Evolutionary conservation across 2,329 filamentous ascomycete genomes (phyloP).

Genomic region (Bipolaris gigantea): DNA sequence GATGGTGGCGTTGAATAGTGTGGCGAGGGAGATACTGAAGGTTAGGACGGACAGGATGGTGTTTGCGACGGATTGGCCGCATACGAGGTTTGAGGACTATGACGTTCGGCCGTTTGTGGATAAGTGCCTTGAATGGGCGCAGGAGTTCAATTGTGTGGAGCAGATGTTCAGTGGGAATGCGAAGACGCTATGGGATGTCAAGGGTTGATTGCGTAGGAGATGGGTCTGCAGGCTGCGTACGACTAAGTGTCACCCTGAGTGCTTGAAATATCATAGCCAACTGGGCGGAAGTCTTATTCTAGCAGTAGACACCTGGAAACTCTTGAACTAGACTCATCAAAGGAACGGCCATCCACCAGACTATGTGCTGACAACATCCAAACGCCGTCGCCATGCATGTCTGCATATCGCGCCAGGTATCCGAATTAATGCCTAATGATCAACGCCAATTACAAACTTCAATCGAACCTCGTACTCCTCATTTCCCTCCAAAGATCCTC

Average conservation of each 20-base stretch:
- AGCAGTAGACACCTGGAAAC: not conserved
- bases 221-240: not conserved
- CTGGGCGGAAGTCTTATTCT: not conserved
- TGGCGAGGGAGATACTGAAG: not conserved
- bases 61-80: conserved; percentile 1
- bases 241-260: not conserved
- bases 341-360: not conserved
- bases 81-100: not conserved
- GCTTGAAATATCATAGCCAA: not conserved
- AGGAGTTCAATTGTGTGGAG: not conserved
- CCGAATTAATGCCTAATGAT: not conserved
- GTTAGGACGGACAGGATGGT: not conserved
- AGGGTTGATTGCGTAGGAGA: not conserved
- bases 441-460: not conserved
- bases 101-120: not conserved
- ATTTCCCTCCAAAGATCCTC: conserved; percentile 27
- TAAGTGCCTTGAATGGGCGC: not conserved
- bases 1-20: not conserved
- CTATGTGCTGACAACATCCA: not conserved
- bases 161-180: not conserved
- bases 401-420: not conserved
- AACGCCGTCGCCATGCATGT: conserved; percentile 5
- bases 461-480: not conserved
- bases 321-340: not conserved
- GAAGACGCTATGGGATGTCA: not conserved